Conservation (phyloP, 495 filamentous ascomycete genomes). For the Hyaloscypha hepaticicola region DNA sequence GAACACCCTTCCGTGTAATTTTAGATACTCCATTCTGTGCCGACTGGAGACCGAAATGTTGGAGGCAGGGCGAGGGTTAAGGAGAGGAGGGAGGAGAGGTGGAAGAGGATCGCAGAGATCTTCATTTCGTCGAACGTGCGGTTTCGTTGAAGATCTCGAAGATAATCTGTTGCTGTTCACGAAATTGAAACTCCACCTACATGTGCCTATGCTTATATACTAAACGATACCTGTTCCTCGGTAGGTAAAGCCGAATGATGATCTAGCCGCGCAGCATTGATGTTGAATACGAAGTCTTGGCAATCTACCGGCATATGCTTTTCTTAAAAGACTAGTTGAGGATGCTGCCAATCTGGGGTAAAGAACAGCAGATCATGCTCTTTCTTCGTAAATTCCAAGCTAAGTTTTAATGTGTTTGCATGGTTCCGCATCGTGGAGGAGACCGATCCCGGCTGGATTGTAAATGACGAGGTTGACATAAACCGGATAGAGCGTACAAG, state of each 20-base stretch:
- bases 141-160: background rate
- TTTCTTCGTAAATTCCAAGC: background rate
- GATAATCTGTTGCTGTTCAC: background rate
- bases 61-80: background rate
- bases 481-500: background rate
- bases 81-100: background rate
- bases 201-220: background rate
- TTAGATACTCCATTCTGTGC: background rate
- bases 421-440: background rate
- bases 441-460: background rate
- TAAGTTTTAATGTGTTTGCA: background rate
- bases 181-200: background rate
- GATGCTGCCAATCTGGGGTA: background rate
- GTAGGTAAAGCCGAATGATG: background rate
- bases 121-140: background rate
- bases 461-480: background rate
- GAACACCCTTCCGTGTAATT: constrained; percentile 13
- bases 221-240: background rate
- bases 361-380: background rate
- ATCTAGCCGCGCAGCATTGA: background rate
- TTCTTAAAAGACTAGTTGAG: background rate
- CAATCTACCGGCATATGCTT: background rate
- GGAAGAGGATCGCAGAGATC: background rate
- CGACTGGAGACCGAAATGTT: background rate
- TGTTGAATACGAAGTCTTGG: background rate